Base-by-base conservation (phyloP, 2,329 filamentous ascomycete genomes). In the Aotearoamyces nothofagi region DNA sequence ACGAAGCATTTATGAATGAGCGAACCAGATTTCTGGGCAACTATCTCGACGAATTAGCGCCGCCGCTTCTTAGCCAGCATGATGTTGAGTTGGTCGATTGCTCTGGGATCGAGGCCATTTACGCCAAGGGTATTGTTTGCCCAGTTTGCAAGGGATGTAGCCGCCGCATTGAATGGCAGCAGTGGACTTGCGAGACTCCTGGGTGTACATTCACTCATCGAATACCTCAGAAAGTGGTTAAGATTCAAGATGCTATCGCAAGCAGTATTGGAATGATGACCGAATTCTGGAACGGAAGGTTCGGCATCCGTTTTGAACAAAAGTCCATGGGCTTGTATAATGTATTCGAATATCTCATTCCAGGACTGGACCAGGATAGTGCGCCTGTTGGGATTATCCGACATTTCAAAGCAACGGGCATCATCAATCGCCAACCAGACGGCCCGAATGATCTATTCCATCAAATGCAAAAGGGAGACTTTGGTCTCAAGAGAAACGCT, bases 71-170 rank as follows among this genome's bases (percentile, higher is more conserved):
- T 0, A 49, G 58, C 0, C 32, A 58, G 4, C 41, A 49, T 4
- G 39, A 51, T 8, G 42, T 52, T 2, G 39, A 49, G 7, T 15
- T 16, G 4, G 22, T 22, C 0, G 51, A 54, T 9, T 47, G 53
- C 1, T 42, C 53, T 4, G 61, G 66, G 3, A 61, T 64, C 0
- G 60, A 66, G 8, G 51, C 55, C 3, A 47, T 56, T 6, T 69
- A 64, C 32, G 75, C 69, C 42, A 56, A 58, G 28, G 78, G 78
- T 0, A 66, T 82, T 26, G 66, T 78, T 2, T 86, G 79, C 39
- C 70, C 69, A 0, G 34, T 52, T 2, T 84, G 79, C 37, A 53
- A 58, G 0, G 61, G 67, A 22, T 80, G 77, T 40, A 70, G 61
- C 23, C 60, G 69, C 3, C 61, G 78, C 1, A 55, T 63, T 9